Evolutionary conservation across 495 filamentous ascomycete species (phyloP), one percentile per base, ranked within the genome.

Genomic region (Astrothelium subdiscretum): DNA sequence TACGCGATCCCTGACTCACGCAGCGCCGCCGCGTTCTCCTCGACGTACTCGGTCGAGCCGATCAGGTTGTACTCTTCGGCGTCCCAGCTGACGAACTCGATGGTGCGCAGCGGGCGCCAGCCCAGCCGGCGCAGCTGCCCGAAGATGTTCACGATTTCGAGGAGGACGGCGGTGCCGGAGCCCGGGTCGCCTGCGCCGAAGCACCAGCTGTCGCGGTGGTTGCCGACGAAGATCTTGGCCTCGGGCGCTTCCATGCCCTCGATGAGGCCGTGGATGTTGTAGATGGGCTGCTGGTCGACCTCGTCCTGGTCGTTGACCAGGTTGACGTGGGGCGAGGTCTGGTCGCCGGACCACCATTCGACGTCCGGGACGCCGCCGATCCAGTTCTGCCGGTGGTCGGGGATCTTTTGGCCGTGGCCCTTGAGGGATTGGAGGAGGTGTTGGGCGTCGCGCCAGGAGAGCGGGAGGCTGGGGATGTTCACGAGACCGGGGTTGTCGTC

Each of bases 21-120:
- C 6, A 89, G 75, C 18, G 74, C 68, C 2, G 84, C 80, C 10
- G 83, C 69, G 58, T 81, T 74, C 24, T 80, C 81, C 75, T 98
- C 94, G 40, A 97, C 92, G 67, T 89, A 91, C 71, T 98, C 95
- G 24, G 95, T 97, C 11, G 90, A 94, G 15, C 94, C 94, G 60
- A 97, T 91, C 35, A 92, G 72, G 72, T 97, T 97, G 74, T 96
- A 97, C 72, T 92, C 90, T 67, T 86, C 86, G 31, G 80, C 94
- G 71, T 98, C 94, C 94, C 95, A 98, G 42, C 88, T 95, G 63
- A 88, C 88, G 71, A 98, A 98, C 68, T 91, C 86, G 68, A 98
- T 95, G 18, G 90, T 92, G 24, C 94, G 86, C 12, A 91, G 79
- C n/a, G 94, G 94, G 26, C 88, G 81, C 94, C 94, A 98, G 58